phyloP scores from a whole-genome alignment of 306 rosid genomes.

The Rosa chinensis region DNA sequence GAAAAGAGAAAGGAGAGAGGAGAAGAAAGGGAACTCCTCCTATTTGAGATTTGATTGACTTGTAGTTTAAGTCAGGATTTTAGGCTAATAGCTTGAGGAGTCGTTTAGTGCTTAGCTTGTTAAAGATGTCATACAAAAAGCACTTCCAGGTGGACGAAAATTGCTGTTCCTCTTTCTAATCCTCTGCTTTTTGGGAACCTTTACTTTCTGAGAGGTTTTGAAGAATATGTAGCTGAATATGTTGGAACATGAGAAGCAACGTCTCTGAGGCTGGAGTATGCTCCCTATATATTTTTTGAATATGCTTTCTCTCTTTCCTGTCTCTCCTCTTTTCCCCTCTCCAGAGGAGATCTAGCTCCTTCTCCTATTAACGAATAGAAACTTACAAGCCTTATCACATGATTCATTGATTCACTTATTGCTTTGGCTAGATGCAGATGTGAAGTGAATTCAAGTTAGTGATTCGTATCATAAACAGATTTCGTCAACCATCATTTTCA shows the following conservation, averaged over 20 bases:
- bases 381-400: not conserved
- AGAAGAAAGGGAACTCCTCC: slow-evolving; percentile 38
- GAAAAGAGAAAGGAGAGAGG: slow-evolving; percentile 27
- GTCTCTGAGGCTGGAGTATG: slow-evolving; percentile 1
- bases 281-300: not conserved
- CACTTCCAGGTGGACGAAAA: slow-evolving; percentile 30
- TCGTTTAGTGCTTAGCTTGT: slow-evolving; percentile 62
- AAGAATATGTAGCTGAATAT: slow-evolving; percentile 21
- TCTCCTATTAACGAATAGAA: not conserved
- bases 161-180: slow-evolving; percentile 20
- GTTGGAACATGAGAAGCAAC: slow-evolving; percentile 33
- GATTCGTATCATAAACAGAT: not conserved
- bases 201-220: slow-evolving; percentile 4
- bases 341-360: not conserved
- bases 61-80: slow-evolving; percentile 53
- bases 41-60: slow-evolving; percentile 58
- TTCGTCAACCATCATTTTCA: not conserved
- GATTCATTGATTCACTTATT: not conserved
- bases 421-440: not conserved
- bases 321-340: not conserved
- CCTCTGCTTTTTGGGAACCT: slow-evolving; percentile 43
- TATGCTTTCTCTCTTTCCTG: not conserved
- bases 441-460: not conserved
- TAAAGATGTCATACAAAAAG: slow-evolving; percentile 40
- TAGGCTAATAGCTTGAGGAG: slow-evolving; percentile 37